Conservation (phyloP, 352 stramenopile genomes). For the Plasmopara muralis region DNA sequence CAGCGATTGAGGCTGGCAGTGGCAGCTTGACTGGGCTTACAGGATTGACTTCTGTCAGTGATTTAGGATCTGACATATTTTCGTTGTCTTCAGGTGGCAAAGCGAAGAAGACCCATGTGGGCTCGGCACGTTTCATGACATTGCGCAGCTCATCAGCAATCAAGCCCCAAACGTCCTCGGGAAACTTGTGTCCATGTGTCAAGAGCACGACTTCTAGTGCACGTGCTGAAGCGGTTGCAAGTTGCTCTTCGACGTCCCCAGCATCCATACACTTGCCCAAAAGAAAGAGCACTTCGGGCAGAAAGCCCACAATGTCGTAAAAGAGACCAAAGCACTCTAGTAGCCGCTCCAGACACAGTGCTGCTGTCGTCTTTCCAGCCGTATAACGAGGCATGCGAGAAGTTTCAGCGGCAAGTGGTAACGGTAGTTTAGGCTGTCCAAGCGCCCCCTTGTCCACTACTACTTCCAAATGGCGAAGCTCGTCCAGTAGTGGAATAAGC, state of each 20-base stretch:
- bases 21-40: conserved; percentile 12
- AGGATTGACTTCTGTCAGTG: background rate
- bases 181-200: conserved; percentile 71
- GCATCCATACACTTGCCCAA: conserved; percentile 76
- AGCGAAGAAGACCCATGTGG: conserved; percentile 67
- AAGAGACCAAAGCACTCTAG: conserved; percentile 71
- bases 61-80: background rate
- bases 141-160: conserved; percentile 77
- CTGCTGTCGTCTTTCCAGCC: conserved; percentile 48
- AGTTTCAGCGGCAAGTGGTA: conserved; percentile 10
- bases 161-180: conserved; percentile 70
- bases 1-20: background rate
- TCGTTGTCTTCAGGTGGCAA: conserved; percentile 12
- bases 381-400: conserved; percentile 31
- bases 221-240: conserved; percentile 49
- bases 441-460: conserved; percentile 42
- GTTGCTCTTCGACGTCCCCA: conserved; percentile 55
- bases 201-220: conserved; percentile 66
- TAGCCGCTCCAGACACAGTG: conserved; percentile 56
- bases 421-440: conserved; percentile 34
- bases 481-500: conserved; percentile 78
- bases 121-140: conserved; percentile 62
- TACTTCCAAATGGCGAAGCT: conserved; percentile 63
- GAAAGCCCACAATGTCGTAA: conserved; percentile 71
- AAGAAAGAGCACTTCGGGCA: conserved; percentile 71